Percentiles rank a stretch among this genome's conserved stretches.
These are phyloP conservation scores for Leishmania tarentolae DNA, from an alignment of 208 protist genomes.

Conservation along the genomic window DNA sequence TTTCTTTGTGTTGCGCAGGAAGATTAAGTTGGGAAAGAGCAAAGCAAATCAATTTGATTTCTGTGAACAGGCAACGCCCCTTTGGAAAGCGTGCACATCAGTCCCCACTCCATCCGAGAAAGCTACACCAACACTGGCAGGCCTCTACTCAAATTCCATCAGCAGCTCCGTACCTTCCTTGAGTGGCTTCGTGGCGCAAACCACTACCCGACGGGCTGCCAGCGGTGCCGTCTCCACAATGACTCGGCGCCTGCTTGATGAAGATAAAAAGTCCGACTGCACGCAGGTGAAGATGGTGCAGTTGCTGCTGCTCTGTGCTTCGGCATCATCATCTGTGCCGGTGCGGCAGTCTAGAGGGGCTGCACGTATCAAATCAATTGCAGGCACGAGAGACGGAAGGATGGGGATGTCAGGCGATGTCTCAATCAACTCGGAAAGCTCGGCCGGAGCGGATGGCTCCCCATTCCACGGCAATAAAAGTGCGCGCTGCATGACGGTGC, in stretches of 20 bases:
- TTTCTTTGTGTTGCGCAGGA: not conserved
- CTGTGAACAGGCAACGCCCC: not conserved
- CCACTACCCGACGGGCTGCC: slow-evolving; percentile 61
- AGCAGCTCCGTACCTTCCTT: slow-evolving; percentile 70
- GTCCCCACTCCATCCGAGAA: not conserved
- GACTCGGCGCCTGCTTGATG: slow-evolving; percentile 55
- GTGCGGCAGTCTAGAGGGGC: slow-evolving; percentile 2
- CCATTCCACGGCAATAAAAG: slow-evolving; percentile 73
- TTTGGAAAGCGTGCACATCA: not conserved
- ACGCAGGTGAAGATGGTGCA: slow-evolving; percentile 79
- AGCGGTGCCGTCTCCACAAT: slow-evolving; percentile 58
- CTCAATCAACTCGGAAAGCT: slow-evolving; percentile 67
- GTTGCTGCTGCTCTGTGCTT: slow-evolving; percentile 35
- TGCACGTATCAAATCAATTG: slow-evolving; percentile 70
- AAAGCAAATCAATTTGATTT: not conserved
- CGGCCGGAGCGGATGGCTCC: slow-evolving; percentile 67
- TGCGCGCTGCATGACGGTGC: slow-evolving; percentile 62
- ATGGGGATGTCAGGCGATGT: slow-evolving; percentile 46
- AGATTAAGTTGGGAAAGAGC: too few species aligned
- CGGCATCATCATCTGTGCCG: not conserved
- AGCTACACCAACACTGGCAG: too few species aligned
- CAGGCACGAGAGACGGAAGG: slow-evolving; percentile 78
- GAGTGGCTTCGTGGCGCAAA: slow-evolving; percentile 68
- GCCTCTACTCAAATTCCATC: slow-evolving; percentile 49
- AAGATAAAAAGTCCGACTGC: slow-evolving; percentile 71